These are phyloP conservation scores for Moricandia arvensis DNA, from an alignment of 345 rosid species.

Conservation along the genomic window DNA sequence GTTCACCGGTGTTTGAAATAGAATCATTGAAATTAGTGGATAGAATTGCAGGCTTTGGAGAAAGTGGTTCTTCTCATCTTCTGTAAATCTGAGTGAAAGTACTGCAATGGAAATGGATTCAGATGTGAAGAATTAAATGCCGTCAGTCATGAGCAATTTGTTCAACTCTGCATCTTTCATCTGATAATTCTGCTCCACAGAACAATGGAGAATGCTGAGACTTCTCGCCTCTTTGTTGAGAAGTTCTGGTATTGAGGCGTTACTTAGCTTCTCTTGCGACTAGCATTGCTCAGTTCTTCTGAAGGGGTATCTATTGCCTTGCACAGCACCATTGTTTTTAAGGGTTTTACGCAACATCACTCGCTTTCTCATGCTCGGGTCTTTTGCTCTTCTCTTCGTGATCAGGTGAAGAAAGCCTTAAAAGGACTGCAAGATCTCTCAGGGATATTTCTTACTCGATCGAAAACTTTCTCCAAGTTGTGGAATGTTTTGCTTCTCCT, in stretches of 20 bases:
- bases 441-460: conserved; percentile 75
- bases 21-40: conserved; percentile 81
- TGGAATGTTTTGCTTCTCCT: conserved; percentile 74
- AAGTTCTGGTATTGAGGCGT: conserved; percentile 91
- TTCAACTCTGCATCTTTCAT: conserved; percentile 86
- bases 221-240: conserved; percentile 89
- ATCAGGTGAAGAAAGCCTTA: conserved; percentile 71
- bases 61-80: conserved; percentile 45
- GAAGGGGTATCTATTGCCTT: conserved; percentile 95
- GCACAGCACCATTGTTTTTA: conserved; percentile 96
- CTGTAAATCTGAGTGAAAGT: conserved; percentile 51
- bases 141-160: conserved; percentile 73
- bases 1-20: conserved; percentile 86
- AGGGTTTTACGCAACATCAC: conserved; percentile 94
- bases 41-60: conserved; percentile 69
- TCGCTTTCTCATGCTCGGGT: conserved; percentile 84
- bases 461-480: conserved; percentile 52
- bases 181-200: conserved; percentile 92
- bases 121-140: conserved; percentile 61
- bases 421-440: conserved; percentile 50
- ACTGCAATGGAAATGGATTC: conserved; percentile 91
- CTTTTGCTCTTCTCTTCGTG: conserved; percentile 78
- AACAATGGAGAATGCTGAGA: conserved; percentile 92
- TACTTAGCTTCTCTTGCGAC: conserved; percentile 78
- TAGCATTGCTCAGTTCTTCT: conserved; percentile 84